A percentile compares a stretch with the other conserved stretches of the same genome.
Evolutionary conservation across 2,329 filamentous ascomycete species (phyloP).

Genomic region (Aspergillus flavus): DNA sequence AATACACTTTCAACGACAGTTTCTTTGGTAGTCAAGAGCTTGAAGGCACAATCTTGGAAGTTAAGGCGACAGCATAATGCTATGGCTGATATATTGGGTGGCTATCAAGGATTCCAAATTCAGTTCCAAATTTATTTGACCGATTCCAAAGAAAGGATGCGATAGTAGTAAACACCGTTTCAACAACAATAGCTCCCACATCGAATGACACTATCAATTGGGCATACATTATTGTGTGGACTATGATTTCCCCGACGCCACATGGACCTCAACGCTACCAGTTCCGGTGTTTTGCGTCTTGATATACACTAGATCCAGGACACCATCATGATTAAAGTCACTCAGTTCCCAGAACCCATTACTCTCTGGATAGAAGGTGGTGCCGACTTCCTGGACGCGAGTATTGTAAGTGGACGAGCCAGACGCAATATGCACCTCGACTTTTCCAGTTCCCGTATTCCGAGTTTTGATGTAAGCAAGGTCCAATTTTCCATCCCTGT

Average conservation of each 20-base stretch:
- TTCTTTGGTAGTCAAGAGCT: constrained; percentile 31
- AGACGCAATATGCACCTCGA: constrained; percentile 20
- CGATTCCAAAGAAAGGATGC: background rate
- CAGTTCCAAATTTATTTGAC: no score
- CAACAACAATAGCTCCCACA: background rate
- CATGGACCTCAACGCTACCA: constrained; percentile 15
- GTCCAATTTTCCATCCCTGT: constrained; percentile 16
- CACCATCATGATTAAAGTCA: constrained; percentile 15
- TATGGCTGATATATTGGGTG: background rate
- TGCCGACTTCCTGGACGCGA: constrained; percentile 26
- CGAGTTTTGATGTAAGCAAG: constrained; percentile 19
- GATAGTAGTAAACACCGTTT: background rate
- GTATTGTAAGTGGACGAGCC: constrained; percentile 17
- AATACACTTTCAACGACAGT: constrained; percentile 34
- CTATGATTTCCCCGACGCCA: constrained; percentile 9
- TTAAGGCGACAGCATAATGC: no score
- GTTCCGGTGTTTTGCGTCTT: constrained; percentile 18
- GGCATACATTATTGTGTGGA: background rate
- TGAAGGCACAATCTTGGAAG: background rate
- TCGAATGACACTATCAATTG: background rate
- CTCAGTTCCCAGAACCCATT: constrained; percentile 16
- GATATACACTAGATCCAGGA: constrained; percentile 18
- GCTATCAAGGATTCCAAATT: background rate
- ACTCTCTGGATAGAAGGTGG: constrained; percentile 51
- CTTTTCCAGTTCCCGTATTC: constrained; percentile 16